Evolutionary conservation across 768 basidiomycete genomes (phyloP), one percentile per base, ranked within the genome.

Genomic region (Tulasnella sp.): DNA sequence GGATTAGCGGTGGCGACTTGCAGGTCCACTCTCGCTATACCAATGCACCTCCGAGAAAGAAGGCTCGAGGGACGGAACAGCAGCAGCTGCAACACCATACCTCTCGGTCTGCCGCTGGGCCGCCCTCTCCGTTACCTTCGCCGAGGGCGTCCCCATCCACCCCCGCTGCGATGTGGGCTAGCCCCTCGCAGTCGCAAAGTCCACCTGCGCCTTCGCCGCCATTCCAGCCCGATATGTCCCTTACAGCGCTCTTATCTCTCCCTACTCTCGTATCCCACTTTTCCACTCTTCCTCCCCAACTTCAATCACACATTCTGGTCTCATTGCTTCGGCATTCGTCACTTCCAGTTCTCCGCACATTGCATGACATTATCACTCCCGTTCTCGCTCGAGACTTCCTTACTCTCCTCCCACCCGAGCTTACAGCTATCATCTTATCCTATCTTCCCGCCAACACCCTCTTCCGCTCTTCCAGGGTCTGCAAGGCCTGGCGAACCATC

Each of bases 371-470:
- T 82, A 88, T 98, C 82, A 92, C 93, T 0, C 95, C 94, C 36
- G 96, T 95, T 2, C 88, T 99, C 39, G 95, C 96, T 31, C 93
- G 97, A 82, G 98, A 99, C 86, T 99, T 98, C 85, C 89, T 99
- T 82, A 92, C 93, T 2, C 90, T 95, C 52, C 90, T 98, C 14
- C 98, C 98, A 6, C 92, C 94, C 44, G 97, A 99, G 83, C 91
- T 99, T 48, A 93, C 95, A 75, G 94, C 96, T 0, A 93, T 94
- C 81, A 90, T 98, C 81, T 89, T 99, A 81, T 92, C 92, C 82
- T 95, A 89, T 84, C 91, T 98, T 44, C 92, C 95, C 5, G 93
- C 93, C 82, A 88, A 91, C 3, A 91, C 94, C 18, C 90, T 99
- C 48, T 92, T 94, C 38, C 92, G 94, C 18, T 95, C 96, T 14